Conservation (phyloP, 1,284 basidiomycete species). For the Ustilago lituana region DNA sequence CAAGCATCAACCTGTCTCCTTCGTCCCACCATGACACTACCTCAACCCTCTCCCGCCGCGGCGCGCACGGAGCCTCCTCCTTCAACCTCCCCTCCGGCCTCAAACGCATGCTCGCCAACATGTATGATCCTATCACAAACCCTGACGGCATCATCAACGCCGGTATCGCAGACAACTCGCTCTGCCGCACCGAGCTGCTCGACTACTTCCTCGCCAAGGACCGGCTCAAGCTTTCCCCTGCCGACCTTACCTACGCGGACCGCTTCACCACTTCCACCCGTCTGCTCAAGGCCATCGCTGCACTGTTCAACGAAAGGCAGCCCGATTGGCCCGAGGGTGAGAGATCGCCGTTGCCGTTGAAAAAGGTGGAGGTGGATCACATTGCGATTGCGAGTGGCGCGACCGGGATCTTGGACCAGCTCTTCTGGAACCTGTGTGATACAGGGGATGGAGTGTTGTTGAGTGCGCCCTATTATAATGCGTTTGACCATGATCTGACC, state of each 20-base stretch:
- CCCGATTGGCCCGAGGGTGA: slow-evolving; percentile 38
- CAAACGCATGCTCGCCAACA: slow-evolving; percentile 27
- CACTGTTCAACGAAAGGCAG: slow-evolving; percentile 37
- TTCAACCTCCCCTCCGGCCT: slow-evolving; percentile 30
- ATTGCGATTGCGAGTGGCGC: slow-evolving; percentile 54
- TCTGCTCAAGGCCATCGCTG: slow-evolving; percentile 35
- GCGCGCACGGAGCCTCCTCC: slow-evolving; percentile 9
- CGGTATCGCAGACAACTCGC: slow-evolving; percentile 55
- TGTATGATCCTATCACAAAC: slow-evolving; percentile 46
- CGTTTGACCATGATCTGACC: slow-evolving; percentile 53
- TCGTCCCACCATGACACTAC: slow-evolving; percentile 5
- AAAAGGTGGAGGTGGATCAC: slow-evolving; percentile 38
- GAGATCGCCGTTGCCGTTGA: slow-evolving; percentile 31
- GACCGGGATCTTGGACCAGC: slow-evolving; percentile 48
- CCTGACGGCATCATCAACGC: slow-evolving; percentile 55
- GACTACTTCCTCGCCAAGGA: slow-evolving; percentile 37
- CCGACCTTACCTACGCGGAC: slow-evolving; percentile 57
- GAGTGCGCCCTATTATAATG: slow-evolving; percentile 55
- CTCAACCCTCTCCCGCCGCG: slow-evolving; percentile 40
- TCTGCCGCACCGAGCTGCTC: slow-evolving; percentile 50
- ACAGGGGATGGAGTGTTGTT: slow-evolving; percentile 52
- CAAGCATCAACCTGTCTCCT: slow-evolving; percentile 6
- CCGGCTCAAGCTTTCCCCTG: slow-evolving; percentile 30
- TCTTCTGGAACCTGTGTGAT: slow-evolving; percentile 53
- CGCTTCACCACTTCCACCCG: slow-evolving; percentile 33